These are phyloP conservation scores for Fusarium robinianum DNA, from an alignment of 2,329 filamentous ascomycete genomes.

Conservation along the genomic window DNA sequence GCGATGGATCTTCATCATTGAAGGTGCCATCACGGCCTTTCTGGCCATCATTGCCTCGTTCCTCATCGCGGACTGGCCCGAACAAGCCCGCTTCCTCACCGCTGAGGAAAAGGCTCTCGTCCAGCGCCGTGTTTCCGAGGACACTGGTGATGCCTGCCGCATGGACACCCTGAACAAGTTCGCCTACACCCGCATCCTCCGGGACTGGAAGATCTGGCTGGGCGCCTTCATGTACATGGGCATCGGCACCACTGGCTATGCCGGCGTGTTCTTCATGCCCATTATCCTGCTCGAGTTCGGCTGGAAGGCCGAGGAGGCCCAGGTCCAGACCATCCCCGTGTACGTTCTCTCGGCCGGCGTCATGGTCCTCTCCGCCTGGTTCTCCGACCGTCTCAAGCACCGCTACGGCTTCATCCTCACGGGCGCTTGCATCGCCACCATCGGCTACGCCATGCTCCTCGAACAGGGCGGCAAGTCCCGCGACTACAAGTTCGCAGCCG, in stretches of 20 bases:
- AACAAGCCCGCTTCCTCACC: constrained; percentile 48
- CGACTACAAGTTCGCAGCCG: constrained; percentile 54
- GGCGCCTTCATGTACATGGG: constrained; percentile 44
- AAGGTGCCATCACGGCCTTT: constrained; percentile 34
- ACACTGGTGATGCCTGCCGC: constrained; percentile 47
- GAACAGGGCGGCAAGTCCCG: constrained; percentile 32
- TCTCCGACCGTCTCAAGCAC: constrained; percentile 56
- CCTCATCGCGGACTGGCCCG: constrained; percentile 35
- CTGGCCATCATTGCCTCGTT: constrained; percentile 31
- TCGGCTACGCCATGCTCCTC: constrained; percentile 61
- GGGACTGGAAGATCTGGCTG: constrained; percentile 53
- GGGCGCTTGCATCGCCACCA: constrained; percentile 53
- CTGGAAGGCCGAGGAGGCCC: constrained; percentile 41
- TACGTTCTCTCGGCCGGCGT: constrained; percentile 42
- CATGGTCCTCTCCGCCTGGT: constrained; percentile 44
- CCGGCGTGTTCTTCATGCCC: constrained; percentile 45
- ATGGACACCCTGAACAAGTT: constrained; percentile 59
- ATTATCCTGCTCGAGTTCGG: constrained; percentile 46
- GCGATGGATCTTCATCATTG: constrained; percentile 49
- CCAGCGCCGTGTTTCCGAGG: constrained; percentile 46
- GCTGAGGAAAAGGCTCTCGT: constrained; percentile 50
- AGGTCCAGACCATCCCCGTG: constrained; percentile 44
- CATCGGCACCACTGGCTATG: constrained; percentile 52
- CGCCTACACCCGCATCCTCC: constrained; percentile 51
- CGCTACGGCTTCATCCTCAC: constrained; percentile 59